Evolutionary conservation across 164 flowering plant species (phyloP), one percentile per base, ranked within the genome.

Genomic region (Annona cherimola): DNA sequence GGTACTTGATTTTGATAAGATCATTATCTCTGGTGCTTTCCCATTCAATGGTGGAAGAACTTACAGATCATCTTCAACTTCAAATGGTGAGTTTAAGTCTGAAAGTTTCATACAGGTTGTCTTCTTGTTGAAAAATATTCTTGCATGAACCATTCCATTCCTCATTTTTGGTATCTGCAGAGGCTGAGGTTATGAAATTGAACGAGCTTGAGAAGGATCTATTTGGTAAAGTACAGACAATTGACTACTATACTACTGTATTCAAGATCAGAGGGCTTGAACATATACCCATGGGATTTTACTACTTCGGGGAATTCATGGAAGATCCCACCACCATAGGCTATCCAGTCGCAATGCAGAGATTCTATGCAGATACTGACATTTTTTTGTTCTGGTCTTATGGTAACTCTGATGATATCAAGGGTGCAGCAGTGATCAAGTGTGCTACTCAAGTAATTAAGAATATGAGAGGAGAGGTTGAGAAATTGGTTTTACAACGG

Each of bases 301-400:
- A 85, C 69, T 91, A 91, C 78, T 86, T 89, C 61, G 85, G 81
- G 19, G 92, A 91, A 65, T 86, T 83, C 81, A 89, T 89, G 90
- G 89, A 88, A 4, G 87, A 91, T 78, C 92, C 93, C 61, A 76
- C 83, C 63, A 84, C 89, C 14, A 84, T 91, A 45, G 96, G 93
- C 59, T 39, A 91, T 75, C 96, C 96, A 18, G 93, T 91, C 64
- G 92, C 93, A 45, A 84, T 91, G 90, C 93, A 91, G 81, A 91
- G 76, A 76, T 91, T 88, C 79, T 89, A 84, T 68, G 81, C 80
- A 2, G 90, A 89, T 69, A 85, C 92, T 2, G 73, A 91, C 71
- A 76, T 91, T 74, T 88, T 85, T 81, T 72, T 91, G 63, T 88
- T 89, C 83, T 91, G 96, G 96, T 91, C 96, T 12, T 91, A 91